A percentile compares a stretch with the other conserved stretches of the same genome.
phyloP scores from a whole-genome alignment of 495 filamentous ascomycete species.

The Thozetella sp. region DNA sequence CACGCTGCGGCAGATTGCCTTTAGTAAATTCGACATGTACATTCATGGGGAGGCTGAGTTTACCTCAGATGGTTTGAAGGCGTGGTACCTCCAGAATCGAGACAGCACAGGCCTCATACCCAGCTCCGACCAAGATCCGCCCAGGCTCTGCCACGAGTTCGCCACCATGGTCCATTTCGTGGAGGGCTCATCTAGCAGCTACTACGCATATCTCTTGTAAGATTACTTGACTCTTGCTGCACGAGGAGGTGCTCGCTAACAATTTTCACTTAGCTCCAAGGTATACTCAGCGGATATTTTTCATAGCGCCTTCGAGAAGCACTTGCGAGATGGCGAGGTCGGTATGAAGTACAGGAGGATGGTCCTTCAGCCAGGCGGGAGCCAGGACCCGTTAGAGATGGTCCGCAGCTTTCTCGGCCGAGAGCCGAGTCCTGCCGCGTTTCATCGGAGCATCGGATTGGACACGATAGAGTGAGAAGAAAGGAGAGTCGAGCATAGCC shows the following conservation, averaged over 20 bases:
- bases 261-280: conserved; percentile 58
- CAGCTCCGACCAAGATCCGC: conserved; percentile 29
- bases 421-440: conserved; percentile 71
- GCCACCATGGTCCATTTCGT: neutral
- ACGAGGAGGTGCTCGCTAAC: conserved; percentile 63
- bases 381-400: conserved; percentile 73
- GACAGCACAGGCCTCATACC: conserved; percentile 57
- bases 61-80: conserved; percentile 62
- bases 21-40: conserved; percentile 72
- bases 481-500: no score
- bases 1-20: conserved; percentile 62
- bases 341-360: conserved; percentile 72
- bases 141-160: neutral
- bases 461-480: no score
- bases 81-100: conserved; percentile 72
- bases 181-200: neutral
- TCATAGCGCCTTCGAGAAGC: conserved; percentile 67
- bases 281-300: conserved; percentile 83
- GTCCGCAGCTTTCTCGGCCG: conserved; percentile 73
- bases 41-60: conserved; percentile 70
- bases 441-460: conserved; percentile 72
- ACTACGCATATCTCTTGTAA: conserved; percentile 21
- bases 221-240: conserved; percentile 64
- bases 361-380: conserved; percentile 74
- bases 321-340: conserved; percentile 68